These are phyloP conservation scores for Pseudodiploospora longispora DNA, from an alignment of 2,329 filamentous ascomycete genomes.

Conservation along the genomic window DNA sequence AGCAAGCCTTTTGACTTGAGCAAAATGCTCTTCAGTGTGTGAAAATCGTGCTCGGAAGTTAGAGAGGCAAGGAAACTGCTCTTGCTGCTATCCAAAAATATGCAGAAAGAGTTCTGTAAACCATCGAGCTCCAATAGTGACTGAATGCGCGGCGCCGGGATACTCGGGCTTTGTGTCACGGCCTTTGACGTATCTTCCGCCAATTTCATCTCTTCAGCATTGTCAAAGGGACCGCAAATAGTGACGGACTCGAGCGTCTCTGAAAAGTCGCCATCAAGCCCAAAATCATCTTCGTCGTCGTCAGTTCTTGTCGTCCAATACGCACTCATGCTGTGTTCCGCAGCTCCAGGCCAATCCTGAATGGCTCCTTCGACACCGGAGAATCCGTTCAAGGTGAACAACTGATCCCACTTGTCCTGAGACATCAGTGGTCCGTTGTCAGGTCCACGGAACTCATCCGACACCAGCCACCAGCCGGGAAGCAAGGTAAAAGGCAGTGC, in stretches of 20 bases:
- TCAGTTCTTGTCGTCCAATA: not conserved
- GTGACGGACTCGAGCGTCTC: not conserved
- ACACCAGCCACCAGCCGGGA: constrained; percentile 25
- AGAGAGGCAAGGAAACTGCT: not conserved
- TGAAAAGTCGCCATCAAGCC: not conserved
- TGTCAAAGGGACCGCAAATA: not conserved
- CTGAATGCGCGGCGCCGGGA: not conserved
- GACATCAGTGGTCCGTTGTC: not conserved
- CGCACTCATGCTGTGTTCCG: not conserved
- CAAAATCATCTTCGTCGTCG: not conserved
- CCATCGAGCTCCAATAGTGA: not conserved
- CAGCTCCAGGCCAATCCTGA: not conserved
- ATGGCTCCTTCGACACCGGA: not conserved
- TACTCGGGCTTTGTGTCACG: not conserved
- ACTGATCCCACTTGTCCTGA: not conserved
- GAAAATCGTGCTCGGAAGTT: not conserved
- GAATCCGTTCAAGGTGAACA: not conserved
- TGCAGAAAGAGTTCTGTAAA: not conserved
- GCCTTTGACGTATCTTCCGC: not conserved
- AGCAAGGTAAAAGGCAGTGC: constrained; percentile 18
- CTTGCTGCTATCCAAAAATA: not conserved
- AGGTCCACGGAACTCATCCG: not conserved
- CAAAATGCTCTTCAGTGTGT: not conserved
- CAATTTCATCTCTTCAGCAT: not conserved
- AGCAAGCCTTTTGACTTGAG: not conserved